A percentile compares a stretch with the other conserved stretches of the same genome.
Conservation (phyloP, 73 alveolate genomes). For the Paramecium tetraurelia region DNA sequence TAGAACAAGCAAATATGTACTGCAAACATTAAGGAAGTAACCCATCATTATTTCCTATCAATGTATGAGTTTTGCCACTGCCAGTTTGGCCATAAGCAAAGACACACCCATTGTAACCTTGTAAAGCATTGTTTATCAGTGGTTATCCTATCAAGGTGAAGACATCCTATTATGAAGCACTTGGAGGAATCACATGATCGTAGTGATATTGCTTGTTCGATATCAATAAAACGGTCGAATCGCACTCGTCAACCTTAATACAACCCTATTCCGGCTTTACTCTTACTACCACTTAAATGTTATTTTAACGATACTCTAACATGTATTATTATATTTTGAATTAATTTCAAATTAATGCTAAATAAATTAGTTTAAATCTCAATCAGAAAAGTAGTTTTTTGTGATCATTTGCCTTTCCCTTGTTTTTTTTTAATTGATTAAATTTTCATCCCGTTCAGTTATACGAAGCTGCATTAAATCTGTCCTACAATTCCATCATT, state of each 20-base stretch:
- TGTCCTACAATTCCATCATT: too few species aligned
- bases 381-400: neutral
- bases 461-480: too few species aligned
- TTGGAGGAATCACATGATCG: constrained; percentile 87
- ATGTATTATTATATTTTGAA: neutral
- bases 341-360: neutral
- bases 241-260: neutral
- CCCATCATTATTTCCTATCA: constrained; percentile 76
- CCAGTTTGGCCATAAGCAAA: constrained; percentile 99
- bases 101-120: constrained; percentile 95
- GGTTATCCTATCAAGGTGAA: constrained; percentile 88
- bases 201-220: constrained; percentile 72
- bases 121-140: constrained; percentile 81
- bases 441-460: neutral
- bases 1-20: neutral
- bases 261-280: neutral
- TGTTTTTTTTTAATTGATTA: neutral
- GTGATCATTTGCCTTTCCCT: neutral
- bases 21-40: constrained; percentile 3
- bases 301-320: neutral
- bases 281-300: neutral
- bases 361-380: neutral
- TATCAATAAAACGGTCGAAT: neutral
- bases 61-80: constrained; percentile 96
- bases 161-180: constrained; percentile 86